Evolutionary conservation across 2,329 filamentous ascomycete species (phyloP), one percentile per base, ranked within the genome.

Genomic region (Fusarium brevicatenulatum): DNA sequence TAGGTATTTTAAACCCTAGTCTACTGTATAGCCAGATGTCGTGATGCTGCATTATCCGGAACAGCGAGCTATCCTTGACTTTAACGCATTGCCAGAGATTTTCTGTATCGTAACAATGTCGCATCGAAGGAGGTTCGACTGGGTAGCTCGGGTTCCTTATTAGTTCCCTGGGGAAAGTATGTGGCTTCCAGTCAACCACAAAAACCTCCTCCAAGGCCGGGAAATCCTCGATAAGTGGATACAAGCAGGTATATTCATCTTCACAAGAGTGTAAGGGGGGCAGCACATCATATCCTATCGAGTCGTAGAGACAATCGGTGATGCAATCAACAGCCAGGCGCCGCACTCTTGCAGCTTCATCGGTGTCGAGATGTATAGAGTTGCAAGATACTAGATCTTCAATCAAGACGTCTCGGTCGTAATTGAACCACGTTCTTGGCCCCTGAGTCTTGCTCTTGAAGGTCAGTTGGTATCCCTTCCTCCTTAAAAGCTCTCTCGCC

Each of bases 361-460:
- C 21, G 7, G 28, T 9, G 9, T 59, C 25, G 18, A 52, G 9
- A 2, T 59, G 25, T 3, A 11, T 5, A 15, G 15, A 0, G 7
- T 15, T 5, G 2, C 4, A 30, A 49, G 28, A n/a, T 12, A 21
- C n/a, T 10, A 9, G 3, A 32, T 30, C 28, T 25, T 6, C 23
- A 9, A 30, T 23, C 1, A 63, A 4, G 9, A 46, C 16, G 6
- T 63, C 60, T n/a, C 16, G 28, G 1, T 47, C 13, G 16, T 60
- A 60, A 12, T 60, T 59, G 53, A 64, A 56, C 53, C 53, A 46
- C 5, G n/a, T 46, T 16, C n/a, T 44, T 19, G 28, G 39, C n/a
- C 19, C 53, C 23, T 10, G 39, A 2, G 9, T 7, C 12, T 16
- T 23, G 23, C 11, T 23, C 53, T 49, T 49, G 15, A 56, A 56